Conservation (phyloP, 352 stramenopile species). For the Globisporangium ultimum region DNA sequence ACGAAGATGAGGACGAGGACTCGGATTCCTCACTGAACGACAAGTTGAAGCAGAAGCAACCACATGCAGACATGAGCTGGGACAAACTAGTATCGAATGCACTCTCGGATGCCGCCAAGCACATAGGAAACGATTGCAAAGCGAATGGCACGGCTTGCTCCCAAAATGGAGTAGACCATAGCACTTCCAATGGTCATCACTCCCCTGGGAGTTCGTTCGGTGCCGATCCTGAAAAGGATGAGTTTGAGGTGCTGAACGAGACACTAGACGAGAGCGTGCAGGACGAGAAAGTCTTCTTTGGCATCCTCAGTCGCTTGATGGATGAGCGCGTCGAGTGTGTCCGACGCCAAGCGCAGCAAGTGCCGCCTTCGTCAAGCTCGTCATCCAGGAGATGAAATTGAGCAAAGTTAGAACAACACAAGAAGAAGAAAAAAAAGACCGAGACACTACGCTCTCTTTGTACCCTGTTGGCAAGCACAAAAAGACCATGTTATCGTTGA, state of each 20-base stretch:
- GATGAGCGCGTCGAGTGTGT: slow-evolving; percentile 55
- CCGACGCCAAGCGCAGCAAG: slow-evolving; percentile 21
- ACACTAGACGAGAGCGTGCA: slow-evolving; percentile 50
- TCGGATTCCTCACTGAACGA: slow-evolving; percentile 5
- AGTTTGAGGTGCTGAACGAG: slow-evolving; percentile 74
- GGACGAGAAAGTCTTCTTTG: slow-evolving; percentile 76
- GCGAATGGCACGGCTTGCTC: not conserved
- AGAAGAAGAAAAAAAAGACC: not conserved
- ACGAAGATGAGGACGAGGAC: slow-evolving; percentile 41
- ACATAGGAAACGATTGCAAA: slow-evolving; percentile 7
- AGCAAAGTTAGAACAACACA: not conserved
- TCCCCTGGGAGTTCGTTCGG: slow-evolving; percentile 23
- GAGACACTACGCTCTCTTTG: no score
- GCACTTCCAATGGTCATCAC: not conserved
- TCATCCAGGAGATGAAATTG: slow-evolving; percentile 2
- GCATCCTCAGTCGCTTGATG: slow-evolving; percentile 55
- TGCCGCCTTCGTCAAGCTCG: slow-evolving; percentile 2
- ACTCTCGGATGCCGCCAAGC: slow-evolving; percentile 40
- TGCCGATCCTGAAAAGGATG: slow-evolving; percentile 56
- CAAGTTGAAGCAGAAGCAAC: no score
- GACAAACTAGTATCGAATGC: slow-evolving; percentile 58
- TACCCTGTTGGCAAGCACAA: no score
- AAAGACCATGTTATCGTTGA: no score
- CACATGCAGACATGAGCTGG: slow-evolving; percentile 23
- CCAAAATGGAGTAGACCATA: not conserved